These are phyloP conservation scores for Macrocybe gigantea DNA, from an alignment of 768 basidiomycete genomes.

Conservation along the genomic window DNA sequence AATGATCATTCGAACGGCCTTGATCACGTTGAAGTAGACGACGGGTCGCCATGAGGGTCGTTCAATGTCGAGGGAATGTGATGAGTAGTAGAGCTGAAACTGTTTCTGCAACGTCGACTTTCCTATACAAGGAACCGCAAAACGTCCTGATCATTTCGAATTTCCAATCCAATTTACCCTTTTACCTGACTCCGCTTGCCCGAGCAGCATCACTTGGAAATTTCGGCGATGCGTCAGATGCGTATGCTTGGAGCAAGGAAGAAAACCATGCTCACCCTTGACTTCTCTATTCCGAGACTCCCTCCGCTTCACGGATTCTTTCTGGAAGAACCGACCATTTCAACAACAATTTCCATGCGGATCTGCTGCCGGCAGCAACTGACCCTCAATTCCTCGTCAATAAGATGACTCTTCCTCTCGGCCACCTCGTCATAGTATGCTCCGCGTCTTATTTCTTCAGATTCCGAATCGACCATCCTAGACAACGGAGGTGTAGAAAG, in stretches of 20 bases:
- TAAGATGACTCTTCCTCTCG: conserved; percentile 39
- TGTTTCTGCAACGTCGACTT: conserved; percentile 85
- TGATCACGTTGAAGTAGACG: conserved; percentile 81
- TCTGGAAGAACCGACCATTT: conserved; percentile 25
- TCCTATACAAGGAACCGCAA: conserved; percentile 25
- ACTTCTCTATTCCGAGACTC: conserved; percentile 34
- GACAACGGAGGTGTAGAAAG: background rate
- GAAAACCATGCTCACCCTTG: conserved; percentile 35
- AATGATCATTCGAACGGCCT: conserved; percentile 69
- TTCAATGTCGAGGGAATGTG: conserved; percentile 61
- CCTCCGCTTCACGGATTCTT: conserved; percentile 40
- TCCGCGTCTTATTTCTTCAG: conserved; percentile 7
- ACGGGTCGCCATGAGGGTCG: conserved; percentile 74
- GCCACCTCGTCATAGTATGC: conserved; percentile 36
- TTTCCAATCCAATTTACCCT: conserved; percentile 1
- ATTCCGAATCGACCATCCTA: conserved; percentile 3
- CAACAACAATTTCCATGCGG: background rate
- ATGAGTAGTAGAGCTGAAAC: conserved; percentile 77
- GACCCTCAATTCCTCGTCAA: conserved; percentile 55
- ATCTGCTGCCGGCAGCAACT: conserved; percentile 6
- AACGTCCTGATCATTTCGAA: background rate
- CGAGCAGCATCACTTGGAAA: conserved; percentile 60
- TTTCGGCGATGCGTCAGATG: background rate
- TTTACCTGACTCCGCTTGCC: conserved; percentile 66
- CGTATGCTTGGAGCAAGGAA: conserved; percentile 1